These are phyloP conservation scores for Irpex sp. DNA, from an alignment of 1,284 basidiomycete species.

Conservation along the genomic window DNA sequence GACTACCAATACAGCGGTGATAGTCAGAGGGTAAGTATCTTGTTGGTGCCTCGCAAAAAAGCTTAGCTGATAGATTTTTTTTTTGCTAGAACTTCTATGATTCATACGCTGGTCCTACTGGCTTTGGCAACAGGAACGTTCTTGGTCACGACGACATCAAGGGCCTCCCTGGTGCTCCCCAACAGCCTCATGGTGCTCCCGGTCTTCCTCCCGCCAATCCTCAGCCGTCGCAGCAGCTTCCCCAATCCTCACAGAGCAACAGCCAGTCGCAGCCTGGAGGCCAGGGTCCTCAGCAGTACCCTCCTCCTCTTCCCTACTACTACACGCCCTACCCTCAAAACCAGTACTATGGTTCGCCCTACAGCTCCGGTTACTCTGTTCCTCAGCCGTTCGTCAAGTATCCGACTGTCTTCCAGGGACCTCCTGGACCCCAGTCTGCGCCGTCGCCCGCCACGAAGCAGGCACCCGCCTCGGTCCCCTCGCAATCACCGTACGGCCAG, in stretches of 20 bases:
- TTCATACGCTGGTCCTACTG: slow-evolving; percentile 51
- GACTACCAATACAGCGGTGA: slow-evolving; percentile 64
- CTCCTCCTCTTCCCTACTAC: slow-evolving; percentile 61
- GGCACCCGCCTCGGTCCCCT: slow-evolving; percentile 51
- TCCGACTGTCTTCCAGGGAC: slow-evolving; percentile 68
- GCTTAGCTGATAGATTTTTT: slow-evolving; percentile 16
- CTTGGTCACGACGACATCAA: slow-evolving; percentile 71
- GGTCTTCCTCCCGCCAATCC: slow-evolving; percentile 48
- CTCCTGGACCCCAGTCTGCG: slow-evolving; percentile 58
- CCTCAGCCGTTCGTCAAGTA: slow-evolving; percentile 74
- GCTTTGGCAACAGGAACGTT: slow-evolving; percentile 58
- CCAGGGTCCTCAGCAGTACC: slow-evolving; percentile 64
- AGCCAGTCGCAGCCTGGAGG: slow-evolving; percentile 54
- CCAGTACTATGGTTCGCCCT: slow-evolving; percentile 70
- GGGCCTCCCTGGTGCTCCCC: slow-evolving; percentile 54
- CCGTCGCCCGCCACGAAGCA: slow-evolving; percentile 63
- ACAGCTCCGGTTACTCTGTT: slow-evolving; percentile 65
- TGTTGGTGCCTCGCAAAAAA: background rate
- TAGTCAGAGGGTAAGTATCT: slow-evolving; percentile 50
- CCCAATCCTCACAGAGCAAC: slow-evolving; percentile 34
- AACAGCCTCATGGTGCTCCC: slow-evolving; percentile 41
- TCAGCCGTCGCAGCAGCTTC: slow-evolving; percentile 54
- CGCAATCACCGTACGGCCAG: slow-evolving; percentile 57
- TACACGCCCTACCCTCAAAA: slow-evolving; percentile 63
- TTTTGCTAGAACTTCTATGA: slow-evolving; percentile 65